Base-by-base conservation (phyloP, 768 basidiomycete genomes). In the Steccherinum ochraceum region DNA sequence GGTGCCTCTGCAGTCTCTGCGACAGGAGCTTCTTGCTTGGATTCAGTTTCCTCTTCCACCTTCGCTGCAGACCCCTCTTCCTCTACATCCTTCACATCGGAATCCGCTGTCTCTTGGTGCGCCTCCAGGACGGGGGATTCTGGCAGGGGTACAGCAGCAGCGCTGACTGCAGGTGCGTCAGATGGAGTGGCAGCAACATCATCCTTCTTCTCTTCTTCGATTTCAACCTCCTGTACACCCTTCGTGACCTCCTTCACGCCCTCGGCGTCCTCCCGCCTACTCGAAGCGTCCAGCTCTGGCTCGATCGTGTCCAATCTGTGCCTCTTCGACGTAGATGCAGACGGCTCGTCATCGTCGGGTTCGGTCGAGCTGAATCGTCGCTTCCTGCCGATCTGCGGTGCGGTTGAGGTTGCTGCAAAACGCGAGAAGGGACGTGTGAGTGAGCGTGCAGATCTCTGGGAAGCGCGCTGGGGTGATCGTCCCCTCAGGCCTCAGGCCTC, bases 221-320 rank as follows among this genome's bases (percentile, higher is more conserved):
- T 66, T 48, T 81, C 84, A 46, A 87, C 85, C 55, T 82, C 75
- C 54, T 82, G 72, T 45, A 88, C 87, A 3, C 84, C 85, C 59
- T 76, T 62, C 0, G 84, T 86, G 53, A 89, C 84, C 58, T 83
- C 83, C 62, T 82, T 86, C 20, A 88, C 83, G 25, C 70, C 80
- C 51, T 69, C 58, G 21, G 58, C 68, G 12, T 73, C 76, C n/a
- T 57, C 61, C 49, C 19, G 50, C 62, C 41, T 52, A 54, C 40
- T 52, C 53, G 18, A 16, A 40, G 49, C 57, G 19, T 53, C 58
- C 57, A 64, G 58, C 53, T 64, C 55, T 59, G 61, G 54, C 60
- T 64, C 60, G 54, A 55, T 67, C 51, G 71, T 70, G 30, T 77
- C 75, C 21, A 70, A 72, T 49, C 73, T 72, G 40, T 69, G 64